Conservation (phyloP, 306 rosid genomes). For the Pterocarpus santalinus region DNA sequence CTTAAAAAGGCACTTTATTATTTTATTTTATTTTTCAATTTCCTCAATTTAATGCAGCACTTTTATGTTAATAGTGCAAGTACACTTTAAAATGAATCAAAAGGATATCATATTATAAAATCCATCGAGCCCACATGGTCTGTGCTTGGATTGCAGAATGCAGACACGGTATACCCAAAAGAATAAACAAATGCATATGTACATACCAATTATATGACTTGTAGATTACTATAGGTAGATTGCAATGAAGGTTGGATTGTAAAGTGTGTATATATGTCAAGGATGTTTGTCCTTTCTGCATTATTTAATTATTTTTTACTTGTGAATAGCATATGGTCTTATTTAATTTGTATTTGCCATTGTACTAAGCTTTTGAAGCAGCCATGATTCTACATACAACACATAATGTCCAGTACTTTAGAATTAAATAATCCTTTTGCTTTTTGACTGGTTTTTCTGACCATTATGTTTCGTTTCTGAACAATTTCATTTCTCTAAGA, state of each 20-base stretch:
- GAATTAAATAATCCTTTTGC: not conserved
- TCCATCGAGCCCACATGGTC: slow-evolving; percentile 5
- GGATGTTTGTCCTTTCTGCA: slow-evolving; percentile 35
- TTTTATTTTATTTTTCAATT: not conserved
- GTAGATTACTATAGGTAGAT: slow-evolving; percentile 14
- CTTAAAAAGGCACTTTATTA: not conserved
- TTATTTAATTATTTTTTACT: slow-evolving; percentile 11
- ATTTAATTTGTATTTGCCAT: slow-evolving; percentile 20
- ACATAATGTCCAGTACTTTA: slow-evolving; percentile 14
- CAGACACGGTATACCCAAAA: slow-evolving; percentile 27
- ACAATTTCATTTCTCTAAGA: too few species aligned
- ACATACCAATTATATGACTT: not conserved
- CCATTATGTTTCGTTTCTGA: not conserved
- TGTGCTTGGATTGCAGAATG: slow-evolving; percentile 26
- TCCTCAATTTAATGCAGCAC: not conserved
- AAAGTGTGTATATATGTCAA: slow-evolving; percentile 30
- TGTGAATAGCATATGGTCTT: slow-evolving; percentile 19
- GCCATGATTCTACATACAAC: slow-evolving; percentile 40
- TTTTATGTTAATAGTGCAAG: not conserved
- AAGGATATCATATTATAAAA: slow-evolving; percentile 1
- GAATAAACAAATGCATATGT: slow-evolving; percentile 22
- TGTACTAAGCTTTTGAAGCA: slow-evolving; percentile 51
- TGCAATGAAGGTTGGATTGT: slow-evolving; percentile 33
- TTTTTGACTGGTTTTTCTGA: slow-evolving; percentile 23
- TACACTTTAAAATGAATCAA: not conserved